A percentile compares a stretch with the other conserved stretches of the same genome.
These are phyloP conservation scores for Moniliella sp. DNA, from an alignment of 1,284 basidiomycete species.

Conservation along the genomic window DNA sequence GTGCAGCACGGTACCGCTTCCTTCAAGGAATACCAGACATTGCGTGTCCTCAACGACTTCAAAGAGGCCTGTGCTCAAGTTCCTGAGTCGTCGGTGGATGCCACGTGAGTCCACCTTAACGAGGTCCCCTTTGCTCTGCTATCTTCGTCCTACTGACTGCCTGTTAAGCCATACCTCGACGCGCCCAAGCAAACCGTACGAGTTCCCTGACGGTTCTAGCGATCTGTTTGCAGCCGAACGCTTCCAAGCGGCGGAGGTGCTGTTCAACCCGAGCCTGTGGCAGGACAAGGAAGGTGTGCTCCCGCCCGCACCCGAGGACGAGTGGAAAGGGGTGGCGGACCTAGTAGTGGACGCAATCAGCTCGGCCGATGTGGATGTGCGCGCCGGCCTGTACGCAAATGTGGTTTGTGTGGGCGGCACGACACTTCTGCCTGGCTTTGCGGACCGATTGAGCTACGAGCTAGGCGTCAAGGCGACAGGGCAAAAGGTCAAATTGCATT, in stretches of 20 bases:
- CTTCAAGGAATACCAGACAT: conserved; percentile 64
- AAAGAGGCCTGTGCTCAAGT: conserved; percentile 68
- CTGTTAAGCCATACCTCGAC: conserved; percentile 8
- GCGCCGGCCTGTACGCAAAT: conserved; percentile 68
- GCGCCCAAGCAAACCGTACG: conserved; percentile 46
- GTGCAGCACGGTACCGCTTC: conserved; percentile 56
- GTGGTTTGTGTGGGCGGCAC: conserved; percentile 84
- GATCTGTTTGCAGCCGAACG: conserved; percentile 63
- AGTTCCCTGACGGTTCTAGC: conserved; percentile 87
- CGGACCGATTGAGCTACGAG: conserved; percentile 63
- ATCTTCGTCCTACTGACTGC: background rate
- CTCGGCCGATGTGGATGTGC: conserved; percentile 71
- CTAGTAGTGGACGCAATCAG: conserved; percentile 60
- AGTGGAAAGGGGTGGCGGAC: conserved; percentile 9
- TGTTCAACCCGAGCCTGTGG: conserved; percentile 60
- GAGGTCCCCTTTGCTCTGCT: background rate
- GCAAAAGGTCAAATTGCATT: conserved; percentile 29
- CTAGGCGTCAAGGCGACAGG: conserved; percentile 55
- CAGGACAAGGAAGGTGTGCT: conserved; percentile 11
- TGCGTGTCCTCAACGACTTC: conserved; percentile 73
- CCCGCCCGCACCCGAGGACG: conserved; percentile 2
- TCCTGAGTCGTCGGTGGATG: conserved; percentile 65
- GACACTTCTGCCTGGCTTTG: conserved; percentile 62
- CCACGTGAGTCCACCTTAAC: conserved; percentile 42
- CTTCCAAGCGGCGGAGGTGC: conserved; percentile 63